Evolutionary conservation across 2,329 filamentous ascomycete genomes (phyloP).

Genomic region (Penicillium sp.): DNA sequence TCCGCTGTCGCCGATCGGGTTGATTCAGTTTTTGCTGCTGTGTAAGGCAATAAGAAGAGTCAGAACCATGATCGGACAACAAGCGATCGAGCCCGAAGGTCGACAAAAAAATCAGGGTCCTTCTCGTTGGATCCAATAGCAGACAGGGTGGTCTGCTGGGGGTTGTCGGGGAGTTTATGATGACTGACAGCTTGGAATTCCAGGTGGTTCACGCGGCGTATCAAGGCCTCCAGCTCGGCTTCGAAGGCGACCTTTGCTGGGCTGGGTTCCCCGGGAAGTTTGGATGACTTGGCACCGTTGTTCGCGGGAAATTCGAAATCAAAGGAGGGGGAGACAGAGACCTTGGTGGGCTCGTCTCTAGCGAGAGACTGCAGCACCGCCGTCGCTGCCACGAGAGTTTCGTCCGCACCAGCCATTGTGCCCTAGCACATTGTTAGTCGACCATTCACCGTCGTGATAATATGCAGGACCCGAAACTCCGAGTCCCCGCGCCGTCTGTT

Average conservation of each 20-base stretch:
- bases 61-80: constrained; percentile 34
- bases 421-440: constrained; percentile 20
- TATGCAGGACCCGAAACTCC: no score
- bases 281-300: constrained; percentile 57
- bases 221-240: constrained; percentile 74
- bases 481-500: no score
- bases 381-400: constrained; percentile 47
- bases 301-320: constrained; percentile 32
- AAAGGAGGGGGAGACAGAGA: constrained; percentile 35
- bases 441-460: no score
- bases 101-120: constrained; percentile 28
- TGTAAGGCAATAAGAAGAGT: constrained; percentile 25
- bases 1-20: background rate
- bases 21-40: constrained; percentile 40
- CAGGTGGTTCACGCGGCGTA: constrained; percentile 72
- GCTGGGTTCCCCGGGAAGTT: constrained; percentile 72
- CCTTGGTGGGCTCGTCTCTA: constrained; percentile 36
- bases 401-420: constrained; percentile 48
- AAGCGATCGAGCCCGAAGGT: constrained; percentile 35
- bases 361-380: constrained; percentile 47
- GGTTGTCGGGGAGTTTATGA: constrained; percentile 43
- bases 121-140: constrained; percentile 57
- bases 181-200: constrained; percentile 67
- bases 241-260: constrained; percentile 75
- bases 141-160: constrained; percentile 63